phyloP scores from a whole-genome alignment of 352 stramenopile genomes.

The Phytophthora sp. region DNA sequence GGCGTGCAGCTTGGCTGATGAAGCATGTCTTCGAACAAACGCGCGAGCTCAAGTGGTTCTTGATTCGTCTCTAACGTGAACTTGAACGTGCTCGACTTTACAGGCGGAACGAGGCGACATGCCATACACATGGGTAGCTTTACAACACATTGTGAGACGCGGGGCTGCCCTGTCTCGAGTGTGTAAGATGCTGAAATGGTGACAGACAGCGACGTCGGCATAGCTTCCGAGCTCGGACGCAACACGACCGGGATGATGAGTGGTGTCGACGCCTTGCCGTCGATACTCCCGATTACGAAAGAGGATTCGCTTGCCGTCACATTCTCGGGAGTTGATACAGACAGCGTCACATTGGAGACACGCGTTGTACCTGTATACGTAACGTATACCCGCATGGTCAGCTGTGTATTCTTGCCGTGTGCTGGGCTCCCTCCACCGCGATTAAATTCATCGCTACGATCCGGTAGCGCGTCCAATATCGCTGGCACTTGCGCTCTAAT shows the following conservation, averaged over 20 bases:
- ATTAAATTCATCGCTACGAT: slow-evolving; percentile 53
- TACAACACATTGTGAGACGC: slow-evolving; percentile 66
- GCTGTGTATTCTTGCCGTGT: slow-evolving; percentile 41
- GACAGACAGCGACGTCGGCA: slow-evolving; percentile 73
- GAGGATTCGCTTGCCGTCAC: slow-evolving; percentile 66
- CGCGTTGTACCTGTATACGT: slow-evolving; percentile 79
- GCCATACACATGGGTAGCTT: slow-evolving; percentile 79
- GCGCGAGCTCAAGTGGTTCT: slow-evolving; percentile 70
- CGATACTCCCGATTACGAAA: slow-evolving; percentile 74
- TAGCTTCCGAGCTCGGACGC: slow-evolving; percentile 47
- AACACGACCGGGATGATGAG: slow-evolving; percentile 70
- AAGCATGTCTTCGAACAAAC: slow-evolving; percentile 89
- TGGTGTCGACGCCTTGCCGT: slow-evolving; percentile 64
- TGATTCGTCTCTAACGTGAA: slow-evolving; percentile 91
- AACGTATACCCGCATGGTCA: slow-evolving; percentile 85
- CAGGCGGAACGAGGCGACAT: slow-evolving; percentile 70
- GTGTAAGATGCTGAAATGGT: slow-evolving; percentile 78
- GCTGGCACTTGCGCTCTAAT: slow-evolving; percentile 74
- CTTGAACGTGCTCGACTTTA: slow-evolving; percentile 87
- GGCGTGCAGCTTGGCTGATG: slow-evolving; percentile 72
- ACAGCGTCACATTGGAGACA: slow-evolving; percentile 81
- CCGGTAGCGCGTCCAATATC: slow-evolving; percentile 62
- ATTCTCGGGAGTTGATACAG: slow-evolving; percentile 67
- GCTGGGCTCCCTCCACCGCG: slow-evolving; percentile 18
- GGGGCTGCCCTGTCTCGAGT: slow-evolving; percentile 69